Conservation (phyloP, 306 rosid genomes). For the Prunus mume region DNA sequence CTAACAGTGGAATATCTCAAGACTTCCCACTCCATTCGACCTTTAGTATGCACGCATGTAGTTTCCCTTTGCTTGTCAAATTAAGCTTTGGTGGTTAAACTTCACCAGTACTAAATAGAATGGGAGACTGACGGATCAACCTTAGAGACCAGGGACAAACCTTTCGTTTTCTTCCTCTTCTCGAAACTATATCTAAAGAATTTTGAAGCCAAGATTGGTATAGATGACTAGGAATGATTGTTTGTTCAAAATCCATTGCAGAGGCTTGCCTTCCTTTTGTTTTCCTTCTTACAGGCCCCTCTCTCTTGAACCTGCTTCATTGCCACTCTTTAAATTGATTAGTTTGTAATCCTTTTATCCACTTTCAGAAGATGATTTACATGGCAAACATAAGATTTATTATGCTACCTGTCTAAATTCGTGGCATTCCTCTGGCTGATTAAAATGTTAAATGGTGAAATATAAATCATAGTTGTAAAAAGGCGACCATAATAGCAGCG, state of each 20-base stretch:
- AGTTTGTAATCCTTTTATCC: not conserved
- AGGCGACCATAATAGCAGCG: not conserved
- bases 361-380: not conserved
- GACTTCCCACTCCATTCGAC: too few species aligned
- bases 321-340: conserved; percentile 15
- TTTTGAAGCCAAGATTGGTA: conserved; percentile 82
- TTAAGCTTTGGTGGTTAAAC: too few species aligned
- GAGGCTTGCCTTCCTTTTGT: conserved; percentile 29
- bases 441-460: not conserved
- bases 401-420: conserved; percentile 43
- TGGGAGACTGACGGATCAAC: too few species aligned
- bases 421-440: conserved; percentile 28
- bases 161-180: conserved; percentile 20
- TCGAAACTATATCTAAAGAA: conserved; percentile 55
- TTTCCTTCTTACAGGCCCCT: conserved; percentile 44
- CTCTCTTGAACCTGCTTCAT: conserved; percentile 44
- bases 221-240: conserved; percentile 59
- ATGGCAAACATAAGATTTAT: not conserved
- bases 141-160: too few species aligned
- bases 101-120: too few species aligned
- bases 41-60: too few species aligned
- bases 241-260: conserved; percentile 68
- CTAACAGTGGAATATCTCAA: too few species aligned
- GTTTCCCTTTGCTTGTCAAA: too few species aligned
- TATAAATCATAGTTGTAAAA: not conserved